These are phyloP conservation scores for Aspergillus taichungensis DNA, from an alignment of 495 filamentous ascomycete genomes.

Conservation along the genomic window DNA sequence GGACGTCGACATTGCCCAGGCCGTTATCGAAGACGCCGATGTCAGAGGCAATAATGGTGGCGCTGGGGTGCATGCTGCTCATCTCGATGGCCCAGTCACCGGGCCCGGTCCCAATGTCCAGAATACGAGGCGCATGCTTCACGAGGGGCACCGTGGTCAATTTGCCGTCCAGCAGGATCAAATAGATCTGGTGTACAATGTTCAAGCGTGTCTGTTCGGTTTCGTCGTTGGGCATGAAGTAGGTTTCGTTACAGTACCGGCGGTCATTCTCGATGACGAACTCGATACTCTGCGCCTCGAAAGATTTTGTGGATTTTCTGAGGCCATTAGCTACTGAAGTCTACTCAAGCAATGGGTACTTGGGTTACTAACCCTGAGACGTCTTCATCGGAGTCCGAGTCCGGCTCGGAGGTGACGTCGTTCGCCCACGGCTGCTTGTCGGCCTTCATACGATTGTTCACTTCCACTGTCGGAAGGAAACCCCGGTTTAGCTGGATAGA, in stretches of 20 bases:
- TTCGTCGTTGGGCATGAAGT: conserved; percentile 72
- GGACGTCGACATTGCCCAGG: conserved; percentile 44
- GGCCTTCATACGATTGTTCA: conserved; percentile 3
- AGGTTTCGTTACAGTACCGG: conserved; percentile 55
- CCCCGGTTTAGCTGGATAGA: conserved; percentile 11
- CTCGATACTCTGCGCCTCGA: conserved; percentile 47
- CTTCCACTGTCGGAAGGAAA: conserved; percentile 7
- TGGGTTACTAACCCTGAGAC: conserved; percentile 19
- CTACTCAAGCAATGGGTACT: background rate
- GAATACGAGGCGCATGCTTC: conserved; percentile 43
- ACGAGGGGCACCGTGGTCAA: conserved; percentile 51
- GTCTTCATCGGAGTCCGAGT: conserved; percentile 15
- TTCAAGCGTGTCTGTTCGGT: conserved; percentile 62
- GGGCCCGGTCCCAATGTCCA: conserved; percentile 61
- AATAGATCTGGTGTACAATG: conserved; percentile 57
- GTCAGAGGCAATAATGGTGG: conserved; percentile 60
- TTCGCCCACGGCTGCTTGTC: conserved; percentile 3
- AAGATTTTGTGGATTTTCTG: conserved; percentile 51
- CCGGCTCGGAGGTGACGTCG: conserved; percentile 11
- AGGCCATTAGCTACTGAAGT: conserved; percentile 7
- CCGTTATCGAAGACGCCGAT: conserved; percentile 41
- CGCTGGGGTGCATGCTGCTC: conserved; percentile 52
- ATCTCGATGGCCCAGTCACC: conserved; percentile 72
- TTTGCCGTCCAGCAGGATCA: conserved; percentile 49
- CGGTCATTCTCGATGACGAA: conserved; percentile 55